Evolutionary conservation across 768 basidiomycete species (phyloP), one percentile per base, ranked within the genome.

Genomic region (Tremella fuciformis): DNA sequence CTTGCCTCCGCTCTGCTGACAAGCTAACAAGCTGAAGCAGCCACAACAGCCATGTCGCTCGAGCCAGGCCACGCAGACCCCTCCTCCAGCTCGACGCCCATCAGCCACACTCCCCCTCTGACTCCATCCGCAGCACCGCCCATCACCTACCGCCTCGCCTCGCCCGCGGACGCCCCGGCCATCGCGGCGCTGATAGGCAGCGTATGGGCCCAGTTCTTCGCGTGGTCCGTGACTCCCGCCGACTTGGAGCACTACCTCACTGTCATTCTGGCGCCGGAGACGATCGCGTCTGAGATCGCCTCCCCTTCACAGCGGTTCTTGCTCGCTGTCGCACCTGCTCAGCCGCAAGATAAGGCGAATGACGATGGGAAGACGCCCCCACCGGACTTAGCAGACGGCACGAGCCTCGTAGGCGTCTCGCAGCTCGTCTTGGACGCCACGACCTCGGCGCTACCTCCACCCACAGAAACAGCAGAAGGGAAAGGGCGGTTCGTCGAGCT

Each of bases 151-250:
- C 66, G 66, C n/a, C 58, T 13, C 2, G 64, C 66, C 15, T 53
- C 40, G 1, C 0, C 61, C 3, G 34, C 44, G 2, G 66, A 68
- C 37, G 66, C 66, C 8, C 16, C 18, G 3, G 47, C 34, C 13
- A 21, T 68, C 13, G 59, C 66, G 0, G 1, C 13, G 8, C 61
- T 68, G 15, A 58, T 69, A 22, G 66, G 65, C 41, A 22, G 42
- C 13, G 60, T 58, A 4, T 71, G 70, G 70, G 47, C 67, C 3
- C 50, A 67, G 46, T 57, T 59, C 56, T 71, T 71, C 44, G 67
- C 59, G 4, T 63, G 55, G 18, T 64, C 62, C 15, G 65, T 71
- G 29, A 38, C 67, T 8, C 38, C 53, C 11, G 13, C 51, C 8
- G 67, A 71, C 39, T 44, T 69, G 13, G 60, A 62, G 26, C 39